Evolutionary conservation across 306 rosid genomes (phyloP), one percentile per base, ranked within the genome.

Genomic region (Acacia melanoxylon): DNA sequence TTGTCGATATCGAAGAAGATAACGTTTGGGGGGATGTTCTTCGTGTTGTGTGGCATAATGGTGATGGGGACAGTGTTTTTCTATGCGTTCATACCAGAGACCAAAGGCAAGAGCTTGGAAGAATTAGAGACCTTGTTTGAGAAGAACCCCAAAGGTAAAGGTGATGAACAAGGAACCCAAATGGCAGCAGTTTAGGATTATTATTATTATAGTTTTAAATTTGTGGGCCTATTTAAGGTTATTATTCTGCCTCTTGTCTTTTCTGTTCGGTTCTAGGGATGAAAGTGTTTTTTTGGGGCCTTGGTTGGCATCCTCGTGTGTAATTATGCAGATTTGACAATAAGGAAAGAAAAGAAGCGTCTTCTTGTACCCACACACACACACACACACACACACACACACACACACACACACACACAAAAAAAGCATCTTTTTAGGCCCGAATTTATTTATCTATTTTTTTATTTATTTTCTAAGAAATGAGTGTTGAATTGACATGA

Each of bases 11-110:
- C 91, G 0, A 78, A 81, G 71, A 85, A 88, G 86, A 89, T 94
- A 15, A 72, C 93, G 19, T 94, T 94, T 12, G 92, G 87, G 0
- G 91, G 94, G 0, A 78, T 79, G 83, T 91, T 94, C 70, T 92
- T 85, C 22, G 76, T 80, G 19, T 77, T 91, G 22, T 89, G 90
- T 2, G 97, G 92, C 71, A 72, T 90, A 15, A 94, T 88, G 94
- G 85, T 67, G 16, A 86, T 85, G 81, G 94, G 87, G 6, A 83
- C 91, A 0, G 14, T 17, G 33, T 85, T 85, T 83, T 78, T 90
- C 85, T 89, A 84, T 82, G 65, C 86, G 35, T 87, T 78, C 63
- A 74, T 89, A 83, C 92, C 95, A 9, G 98, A 94, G 67, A 86
- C 88, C 19, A 86, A 86, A 52, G 88, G 88, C 1, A 81, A 81